A percentile compares a stretch with the other conserved stretches of the same genome.
Evolutionary conservation across 2,329 filamentous ascomycete species (phyloP).

Genomic region (Periconia sp.): DNA sequence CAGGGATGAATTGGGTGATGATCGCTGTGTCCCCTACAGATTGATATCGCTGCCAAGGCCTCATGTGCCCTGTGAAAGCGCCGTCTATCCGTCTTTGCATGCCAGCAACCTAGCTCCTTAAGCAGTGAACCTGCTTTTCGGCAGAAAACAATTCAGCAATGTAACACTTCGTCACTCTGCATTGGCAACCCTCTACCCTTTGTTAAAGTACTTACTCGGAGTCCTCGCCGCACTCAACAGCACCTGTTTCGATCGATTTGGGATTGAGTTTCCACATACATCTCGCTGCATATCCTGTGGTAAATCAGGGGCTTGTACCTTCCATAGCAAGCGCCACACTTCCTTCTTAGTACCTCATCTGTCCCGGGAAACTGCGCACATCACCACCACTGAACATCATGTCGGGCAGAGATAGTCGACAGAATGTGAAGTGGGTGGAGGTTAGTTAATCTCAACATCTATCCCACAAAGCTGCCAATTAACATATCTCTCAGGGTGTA

Average conservation of each 20-base stretch:
- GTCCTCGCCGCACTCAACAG: neutral
- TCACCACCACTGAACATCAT: neutral
- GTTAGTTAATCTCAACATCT: slow-evolving; percentile 22
- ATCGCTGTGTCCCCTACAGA: slow-evolving; percentile 16
- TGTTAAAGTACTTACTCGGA: neutral
- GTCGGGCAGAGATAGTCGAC: slow-evolving; percentile 26
- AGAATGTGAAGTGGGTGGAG: slow-evolving; percentile 47
- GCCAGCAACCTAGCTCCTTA: slow-evolving; percentile 26
- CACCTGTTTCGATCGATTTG: neutral
- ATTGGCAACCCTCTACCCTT: slow-evolving; percentile 5
- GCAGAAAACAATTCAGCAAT: slow-evolving; percentile 7
- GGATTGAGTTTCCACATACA: slow-evolving; percentile 5
- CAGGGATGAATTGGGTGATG: slow-evolving; percentile 12
- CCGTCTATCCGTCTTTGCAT: slow-evolving; percentile 39
- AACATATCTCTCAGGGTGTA: slow-evolving; percentile 45
- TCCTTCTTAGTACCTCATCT: neutral
- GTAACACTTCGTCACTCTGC: slow-evolving; percentile 25
- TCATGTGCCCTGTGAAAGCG: slow-evolving; percentile 9
- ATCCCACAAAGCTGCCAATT: neutral
- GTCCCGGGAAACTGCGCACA: neutral
- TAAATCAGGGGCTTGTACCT: slow-evolving; percentile 1
- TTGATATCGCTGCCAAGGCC: slow-evolving; percentile 22
- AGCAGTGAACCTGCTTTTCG: neutral
- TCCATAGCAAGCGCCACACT: neutral
- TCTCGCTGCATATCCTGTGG: neutral